Evolutionary conservation across 2,329 filamentous ascomycete species (phyloP).

Genomic region (Xylariaceae sp.): DNA sequence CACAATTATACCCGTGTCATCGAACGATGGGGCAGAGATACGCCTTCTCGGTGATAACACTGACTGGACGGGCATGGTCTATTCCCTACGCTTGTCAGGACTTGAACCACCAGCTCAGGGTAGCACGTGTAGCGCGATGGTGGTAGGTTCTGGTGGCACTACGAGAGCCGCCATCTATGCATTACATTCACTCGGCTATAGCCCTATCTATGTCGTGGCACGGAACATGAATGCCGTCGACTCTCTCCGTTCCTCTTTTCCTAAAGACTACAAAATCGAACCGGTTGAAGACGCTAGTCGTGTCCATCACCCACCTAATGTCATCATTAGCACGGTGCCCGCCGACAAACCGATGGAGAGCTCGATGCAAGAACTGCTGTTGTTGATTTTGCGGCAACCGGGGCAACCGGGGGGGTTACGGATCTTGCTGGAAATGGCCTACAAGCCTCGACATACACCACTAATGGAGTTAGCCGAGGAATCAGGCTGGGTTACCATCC

Average conservation of each 20-base stretch:
- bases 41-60: conserved; percentile 86
- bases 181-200: conserved; percentile 79
- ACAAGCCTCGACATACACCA: conserved; percentile 82
- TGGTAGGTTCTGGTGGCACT: conserved; percentile 90
- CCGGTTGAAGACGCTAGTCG: conserved; percentile 55
- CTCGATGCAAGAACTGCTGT: conserved; percentile 67
- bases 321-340: conserved; percentile 89
- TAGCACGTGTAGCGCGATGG: conserved; percentile 63
- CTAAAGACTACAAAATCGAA: conserved; percentile 69
- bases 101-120: conserved; percentile 47
- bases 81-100: conserved; percentile 72
- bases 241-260: conserved; percentile 72
- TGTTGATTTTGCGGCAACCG: conserved; percentile 51
- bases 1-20: conserved; percentile 72
- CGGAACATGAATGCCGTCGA: conserved; percentile 71
- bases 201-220: conserved; percentile 84
- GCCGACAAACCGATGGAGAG: conserved; percentile 82
- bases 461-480: conserved; percentile 82
- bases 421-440: conserved; percentile 92
- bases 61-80: conserved; percentile 91
- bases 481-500: conserved; percentile 79
- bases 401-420: conserved; percentile 44
- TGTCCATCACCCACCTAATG: conserved; percentile 57
- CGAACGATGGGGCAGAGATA: conserved; percentile 44
- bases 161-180: conserved; percentile 90